Evolutionary conservation across 2,329 filamentous ascomycete genomes (phyloP).

Genomic region (Phialophora macrospora): DNA sequence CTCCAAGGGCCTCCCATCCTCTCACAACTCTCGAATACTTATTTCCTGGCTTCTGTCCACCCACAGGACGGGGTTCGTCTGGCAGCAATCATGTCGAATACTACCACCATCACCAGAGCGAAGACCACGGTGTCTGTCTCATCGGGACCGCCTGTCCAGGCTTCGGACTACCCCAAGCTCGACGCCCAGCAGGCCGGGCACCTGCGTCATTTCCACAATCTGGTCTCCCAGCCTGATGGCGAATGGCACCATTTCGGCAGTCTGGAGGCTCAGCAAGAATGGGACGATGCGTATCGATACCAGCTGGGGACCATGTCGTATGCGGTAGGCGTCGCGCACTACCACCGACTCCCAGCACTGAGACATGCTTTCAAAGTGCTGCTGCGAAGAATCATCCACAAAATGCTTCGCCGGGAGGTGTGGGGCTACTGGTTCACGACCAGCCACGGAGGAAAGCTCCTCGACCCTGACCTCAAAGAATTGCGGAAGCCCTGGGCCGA

Average conservation of each 20-base stretch:
- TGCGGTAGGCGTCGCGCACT: slow-evolving; percentile 9
- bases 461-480: slow-evolving; percentile 48
- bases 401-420: slow-evolving; percentile 42
- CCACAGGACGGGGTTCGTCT: too few species aligned
- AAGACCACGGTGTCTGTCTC: neutral
- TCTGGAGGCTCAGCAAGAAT: slow-evolving; percentile 47
- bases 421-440: slow-evolving; percentile 53
- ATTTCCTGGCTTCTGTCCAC: too few species aligned
- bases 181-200: slow-evolving; percentile 28
- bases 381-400: slow-evolving; percentile 16
- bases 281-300: slow-evolving; percentile 44
- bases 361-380: slow-evolving; percentile 4
- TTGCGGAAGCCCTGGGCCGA: slow-evolving; percentile 51
- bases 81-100: too few species aligned
- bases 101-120: too few species aligned
- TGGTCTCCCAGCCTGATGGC: slow-evolving; percentile 25
- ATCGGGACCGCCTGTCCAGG: slow-evolving; percentile 20
- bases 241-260: slow-evolving; percentile 26
- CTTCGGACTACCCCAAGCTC: slow-evolving; percentile 31
- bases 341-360: slow-evolving; percentile 13
- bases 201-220: slow-evolving; percentile 29
- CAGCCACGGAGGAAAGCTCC: slow-evolving; percentile 42
- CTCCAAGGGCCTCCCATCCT: too few species aligned
- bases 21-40: too few species aligned
- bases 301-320: slow-evolving; percentile 14